phyloP scores from a whole-genome alignment of 2,329 filamentous ascomycete species.

The Boeremia exigua region DNA sequence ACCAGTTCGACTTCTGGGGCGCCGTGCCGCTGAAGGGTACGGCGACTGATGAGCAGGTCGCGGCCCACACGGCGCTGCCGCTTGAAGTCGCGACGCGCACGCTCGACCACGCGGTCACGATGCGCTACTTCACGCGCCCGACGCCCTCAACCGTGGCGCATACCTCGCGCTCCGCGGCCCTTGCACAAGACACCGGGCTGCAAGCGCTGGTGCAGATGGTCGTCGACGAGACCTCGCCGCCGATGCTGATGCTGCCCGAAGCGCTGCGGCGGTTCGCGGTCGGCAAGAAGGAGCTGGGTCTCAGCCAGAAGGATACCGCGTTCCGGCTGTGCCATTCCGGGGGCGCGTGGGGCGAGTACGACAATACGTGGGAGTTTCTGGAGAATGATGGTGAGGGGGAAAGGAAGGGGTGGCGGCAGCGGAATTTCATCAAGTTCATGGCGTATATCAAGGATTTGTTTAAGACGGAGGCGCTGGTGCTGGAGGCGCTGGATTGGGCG shows the following conservation, averaged over 20 bases:
- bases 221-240: constrained; percentile 33
- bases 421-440: constrained; percentile 44
- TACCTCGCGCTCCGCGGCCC: constrained; percentile 38
- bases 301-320: constrained; percentile 33
- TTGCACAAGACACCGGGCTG: constrained; percentile 33
- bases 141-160: constrained; percentile 27
- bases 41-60: constrained; percentile 48
- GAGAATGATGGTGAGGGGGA: constrained; percentile 41
- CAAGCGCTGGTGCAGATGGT: constrained; percentile 34
- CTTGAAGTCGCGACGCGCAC: constrained; percentile 40
- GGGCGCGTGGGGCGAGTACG: constrained; percentile 30
- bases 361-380: constrained; percentile 37
- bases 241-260: constrained; percentile 38
- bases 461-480: constrained; percentile 32
- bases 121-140: constrained; percentile 44
- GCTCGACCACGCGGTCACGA: constrained; percentile 44
- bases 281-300: constrained; percentile 32
- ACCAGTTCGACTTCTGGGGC: constrained; percentile 61
- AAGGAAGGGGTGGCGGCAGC: constrained; percentile 39
- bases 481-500: constrained; percentile 37
- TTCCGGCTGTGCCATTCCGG: constrained; percentile 40
- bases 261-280: constrained; percentile 34
- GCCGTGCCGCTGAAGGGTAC: constrained; percentile 57
- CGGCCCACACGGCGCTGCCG: constrained; percentile 32
- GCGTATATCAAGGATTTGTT: constrained; percentile 44